phyloP scores from a whole-genome alignment of 2,329 filamentous ascomycete genomes.

The Claviceps quebecensis region DNA sequence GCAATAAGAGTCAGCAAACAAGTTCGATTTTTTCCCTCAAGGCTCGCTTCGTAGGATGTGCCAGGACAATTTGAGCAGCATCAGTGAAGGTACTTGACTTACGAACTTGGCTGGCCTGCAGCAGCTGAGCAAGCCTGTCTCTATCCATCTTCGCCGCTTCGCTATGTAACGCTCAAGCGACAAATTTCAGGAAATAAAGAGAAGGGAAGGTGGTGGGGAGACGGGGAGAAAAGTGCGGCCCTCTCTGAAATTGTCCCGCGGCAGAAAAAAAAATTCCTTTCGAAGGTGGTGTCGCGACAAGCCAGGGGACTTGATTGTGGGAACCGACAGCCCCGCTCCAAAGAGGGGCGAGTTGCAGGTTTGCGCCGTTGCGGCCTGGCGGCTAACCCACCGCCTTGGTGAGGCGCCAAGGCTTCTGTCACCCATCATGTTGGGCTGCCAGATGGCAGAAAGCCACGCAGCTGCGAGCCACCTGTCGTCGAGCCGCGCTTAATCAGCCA shows the following conservation, averaged over 20 bases:
- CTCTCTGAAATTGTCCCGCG: conserved; percentile 6
- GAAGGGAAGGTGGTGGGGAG: conserved; percentile 1
- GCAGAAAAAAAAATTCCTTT: conserved; percentile 8
- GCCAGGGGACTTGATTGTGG: not conserved
- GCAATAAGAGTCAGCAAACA: conserved; percentile 19
- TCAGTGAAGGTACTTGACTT: conserved; percentile 27
- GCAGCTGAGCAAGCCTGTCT: conserved; percentile 71
- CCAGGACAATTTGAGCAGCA: conserved; percentile 3
- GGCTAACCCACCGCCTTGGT: not conserved
- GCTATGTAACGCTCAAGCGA: conserved; percentile 6
- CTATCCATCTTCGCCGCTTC: conserved; percentile 24
- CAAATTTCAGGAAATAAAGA: conserved; percentile 4
- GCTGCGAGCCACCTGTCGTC: too few species aligned
- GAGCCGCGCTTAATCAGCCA: not conserved
- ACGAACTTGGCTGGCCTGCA: conserved; percentile 82
- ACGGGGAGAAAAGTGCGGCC: conserved; percentile 4
- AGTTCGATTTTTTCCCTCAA: not conserved
- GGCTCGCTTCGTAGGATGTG: not conserved
- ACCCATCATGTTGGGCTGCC: not conserved
- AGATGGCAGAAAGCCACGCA: too few species aligned
- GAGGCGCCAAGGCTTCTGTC: not conserved
- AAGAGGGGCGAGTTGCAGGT: conserved; percentile 2
- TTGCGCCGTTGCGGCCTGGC: not conserved
- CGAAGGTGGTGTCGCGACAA: conserved; percentile 1
- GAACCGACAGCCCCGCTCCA: conserved; percentile 4